A percentile compares a stretch with the other conserved stretches of the same genome.
Evolutionary conservation across 257 asterid species (phyloP).

Genomic region (Ophiorrhiza pumila): DNA sequence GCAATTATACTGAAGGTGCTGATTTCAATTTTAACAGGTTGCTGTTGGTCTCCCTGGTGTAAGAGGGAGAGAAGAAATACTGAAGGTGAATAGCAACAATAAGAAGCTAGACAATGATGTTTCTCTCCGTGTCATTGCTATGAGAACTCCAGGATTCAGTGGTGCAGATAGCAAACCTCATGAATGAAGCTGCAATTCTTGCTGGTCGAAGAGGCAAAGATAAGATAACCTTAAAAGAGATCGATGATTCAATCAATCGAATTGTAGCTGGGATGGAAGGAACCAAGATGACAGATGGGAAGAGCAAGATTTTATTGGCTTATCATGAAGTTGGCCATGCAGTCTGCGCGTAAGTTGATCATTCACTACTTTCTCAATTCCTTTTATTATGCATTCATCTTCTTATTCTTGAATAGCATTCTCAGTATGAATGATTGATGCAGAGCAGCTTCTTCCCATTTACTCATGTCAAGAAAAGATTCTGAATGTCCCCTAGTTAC

Average conservation of each 20-base stretch:
- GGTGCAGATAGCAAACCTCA: conserved; percentile 70
- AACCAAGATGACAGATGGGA: conserved; percentile 66
- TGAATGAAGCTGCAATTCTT: conserved; percentile 76
- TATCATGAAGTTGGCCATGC: conserved; percentile 71
- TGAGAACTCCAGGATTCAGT: conserved; percentile 72
- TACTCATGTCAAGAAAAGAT: background rate
- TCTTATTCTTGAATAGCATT: background rate
- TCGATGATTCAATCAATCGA: conserved; percentile 60
- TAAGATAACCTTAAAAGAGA: conserved; percentile 40
- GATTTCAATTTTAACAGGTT: conserved; percentile 34
- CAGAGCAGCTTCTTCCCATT: background rate
- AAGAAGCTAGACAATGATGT: conserved; percentile 44
- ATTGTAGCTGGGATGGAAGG: conserved; percentile 84
- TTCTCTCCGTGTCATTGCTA: conserved; percentile 51
- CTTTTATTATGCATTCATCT: background rate
- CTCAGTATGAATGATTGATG: background rate
- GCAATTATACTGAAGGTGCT: background rate
- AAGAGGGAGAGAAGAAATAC: conserved; percentile 58
- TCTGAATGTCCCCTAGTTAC: background rate
- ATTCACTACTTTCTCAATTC: background rate
- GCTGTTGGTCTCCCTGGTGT: conserved; percentile 59
- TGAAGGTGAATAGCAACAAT: conserved; percentile 49
- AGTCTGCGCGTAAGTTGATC: conserved; percentile 50
- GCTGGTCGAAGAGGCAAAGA: conserved; percentile 68
- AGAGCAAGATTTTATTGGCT: conserved; percentile 61